phyloP scores from a whole-genome alignment of 2,329 filamentous ascomycete species.

The Plectosphaerella plurivora region DNA sequence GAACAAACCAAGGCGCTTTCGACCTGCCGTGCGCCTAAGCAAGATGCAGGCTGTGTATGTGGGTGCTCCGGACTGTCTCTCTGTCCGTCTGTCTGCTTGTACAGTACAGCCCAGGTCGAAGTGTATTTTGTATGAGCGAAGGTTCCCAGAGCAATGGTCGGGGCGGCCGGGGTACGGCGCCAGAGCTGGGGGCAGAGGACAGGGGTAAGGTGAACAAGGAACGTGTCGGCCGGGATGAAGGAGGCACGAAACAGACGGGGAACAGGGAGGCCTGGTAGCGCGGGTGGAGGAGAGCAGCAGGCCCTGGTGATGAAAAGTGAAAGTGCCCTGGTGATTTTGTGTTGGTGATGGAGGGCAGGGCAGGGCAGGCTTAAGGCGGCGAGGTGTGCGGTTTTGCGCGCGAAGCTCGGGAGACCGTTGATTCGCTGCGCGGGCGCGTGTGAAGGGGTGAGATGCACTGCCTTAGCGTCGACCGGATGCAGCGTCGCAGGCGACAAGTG shows the following conservation, averaged over 20 bases:
- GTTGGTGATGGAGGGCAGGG: neutral
- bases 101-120: neutral
- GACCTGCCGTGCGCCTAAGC: too few species aligned
- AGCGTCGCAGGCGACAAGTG: conserved; percentile 14
- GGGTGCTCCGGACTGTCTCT: neutral
- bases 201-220: neutral
- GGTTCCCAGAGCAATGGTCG: neutral
- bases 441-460: conserved; percentile 20
- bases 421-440: conserved; percentile 23
- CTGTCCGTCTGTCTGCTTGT: neutral
- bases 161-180: neutral
- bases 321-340: neutral
- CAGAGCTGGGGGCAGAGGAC: neutral
- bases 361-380: conserved; percentile 16
- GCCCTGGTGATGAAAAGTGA: conserved; percentile 1
- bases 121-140: neutral
- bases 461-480: conserved; percentile 21
- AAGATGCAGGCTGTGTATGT: neutral
- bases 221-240: neutral
- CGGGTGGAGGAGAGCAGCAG: conserved; percentile 1
- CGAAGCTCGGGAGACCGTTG: conserved; percentile 13
- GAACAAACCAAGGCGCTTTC: too few species aligned
- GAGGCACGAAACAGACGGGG: conserved; percentile 3
- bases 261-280: conserved; percentile 1
- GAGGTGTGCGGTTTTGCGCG: conserved; percentile 12